Evolutionary conservation across 2,329 filamentous ascomycete species (phyloP), one percentile per base, ranked within the genome.

Genomic region (Laburnicola sp.): DNA sequence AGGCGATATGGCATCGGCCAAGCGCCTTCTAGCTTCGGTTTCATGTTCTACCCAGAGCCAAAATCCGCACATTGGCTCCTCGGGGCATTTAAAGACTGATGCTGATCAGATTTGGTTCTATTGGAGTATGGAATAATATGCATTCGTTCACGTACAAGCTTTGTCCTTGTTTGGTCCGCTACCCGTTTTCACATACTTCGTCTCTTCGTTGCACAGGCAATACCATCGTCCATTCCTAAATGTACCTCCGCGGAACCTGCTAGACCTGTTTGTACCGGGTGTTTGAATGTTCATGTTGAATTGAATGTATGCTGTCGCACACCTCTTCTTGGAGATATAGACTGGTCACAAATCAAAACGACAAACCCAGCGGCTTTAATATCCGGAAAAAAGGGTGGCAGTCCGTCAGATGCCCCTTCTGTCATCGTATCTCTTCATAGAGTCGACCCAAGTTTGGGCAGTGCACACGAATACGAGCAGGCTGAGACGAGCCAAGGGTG

Each of bases 11-110:
- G 35, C n/a, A 16, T 7, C 35, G 4, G 35, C 35, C 35, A 37
- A 22, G n/a, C 35, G 35, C 4, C 35, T 8, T 21, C 21, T 37
- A 37, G 35, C 35, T 37, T 37, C 35, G 8, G 35, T 7, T 37
- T 37, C 35, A 37, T 37, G 35, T 37, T 37, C 35, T 37, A 37
- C 35, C 35, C 35, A 37, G 4, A 37, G 35, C 35, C 35, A 37
- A 22, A 37, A 37, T 22, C 35, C 35, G n/a, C 35, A 37, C 35
- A 37, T 37, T 8, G 35, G 35, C 35, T 37, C 35, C 35, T 37
- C 35, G 35, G 35, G 35, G n/a, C 35, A 37, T 37, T 37, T 37
- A 22, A 21, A 37, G n/a, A 37, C 35, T 37, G n/a, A 21, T 5
- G 6, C 28, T 30, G 28, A 30, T 30, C 28, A 30, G 28, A 10